Base-by-base conservation (phyloP, 176 grass and related monocot species). In the Elaeis guineensis region DNA sequence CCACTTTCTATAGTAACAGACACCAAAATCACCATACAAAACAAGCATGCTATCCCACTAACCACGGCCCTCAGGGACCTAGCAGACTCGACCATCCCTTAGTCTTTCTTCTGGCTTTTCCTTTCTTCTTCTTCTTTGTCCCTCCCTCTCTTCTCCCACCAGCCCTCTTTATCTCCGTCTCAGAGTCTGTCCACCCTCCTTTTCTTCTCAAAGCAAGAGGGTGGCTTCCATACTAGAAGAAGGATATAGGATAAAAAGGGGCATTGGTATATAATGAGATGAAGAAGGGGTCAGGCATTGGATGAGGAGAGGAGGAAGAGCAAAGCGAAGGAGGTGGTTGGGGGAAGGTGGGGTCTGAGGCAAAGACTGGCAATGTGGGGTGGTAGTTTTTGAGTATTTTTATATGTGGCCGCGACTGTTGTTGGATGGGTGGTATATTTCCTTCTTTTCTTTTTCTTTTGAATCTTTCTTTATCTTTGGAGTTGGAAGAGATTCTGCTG, bases 21-120 rank as follows among this genome's bases (percentile, higher is more conserved):
- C 21, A 71, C 9, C 68, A 71, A 51, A 15, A 71, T 21, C 17
- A 14, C 55, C 26, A 71, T 61, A 24, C 69, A 71, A 2, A 71
- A 21, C 16, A 71, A 19, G 55, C 35, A 61, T 52, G 55, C 57
- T 17, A 25, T 19, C 50, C 50, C 21, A 54, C 50, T 25, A 32
- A 65, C 35, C 62, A 65, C 17, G 20, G 35, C 62, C 48, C 44
- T 51, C 2, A 51, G 11, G n/a, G n/a, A 25, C 62, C 62, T 22
- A 51, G 14, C 50, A 9, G 26, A 14, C 65, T 22, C 0, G 1
- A 22, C 20, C 62, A 17, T 48, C 22, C 24, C 62, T 23, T 39
- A 17, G 4, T 35, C 69, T 65, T 57, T 25, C 26, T 14, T 50
- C 28, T 19, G 19, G 26, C 59, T 21, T 52, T 55, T 61, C 25